phyloP scores from a whole-genome alignment of 805 yeast species.

The Ogataea pignaliae region DNA sequence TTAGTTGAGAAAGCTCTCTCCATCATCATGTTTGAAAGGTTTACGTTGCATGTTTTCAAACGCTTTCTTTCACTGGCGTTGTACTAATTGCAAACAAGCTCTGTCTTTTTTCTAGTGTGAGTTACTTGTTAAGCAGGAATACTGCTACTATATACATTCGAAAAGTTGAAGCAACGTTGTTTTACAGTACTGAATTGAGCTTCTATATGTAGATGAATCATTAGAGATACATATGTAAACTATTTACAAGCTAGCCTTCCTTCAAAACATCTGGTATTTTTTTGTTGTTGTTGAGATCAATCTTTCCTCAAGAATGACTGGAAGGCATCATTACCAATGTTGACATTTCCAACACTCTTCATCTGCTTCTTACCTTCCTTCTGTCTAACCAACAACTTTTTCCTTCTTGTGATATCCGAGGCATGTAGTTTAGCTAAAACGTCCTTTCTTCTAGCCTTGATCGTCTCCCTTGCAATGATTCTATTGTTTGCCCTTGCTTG shows the following conservation, averaged over 20 bases:
- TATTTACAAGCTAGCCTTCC: slow-evolving; percentile 8
- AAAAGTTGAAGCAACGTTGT: too few relatives aligned
- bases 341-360: slow-evolving; percentile 74
- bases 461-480: slow-evolving; percentile 86
- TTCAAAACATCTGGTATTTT: too few relatives aligned
- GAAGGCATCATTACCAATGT: slow-evolving; percentile 80
- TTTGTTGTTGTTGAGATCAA: too few relatives aligned
- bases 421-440: slow-evolving; percentile 94
- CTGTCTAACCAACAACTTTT: slow-evolving; percentile 81
- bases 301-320: slow-evolving; percentile 66
- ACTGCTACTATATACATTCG: too few relatives aligned
- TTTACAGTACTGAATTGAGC: not conserved
- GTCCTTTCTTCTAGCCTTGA: slow-evolving; percentile 89
- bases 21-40: too few relatives aligned
- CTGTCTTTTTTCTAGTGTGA: too few relatives aligned
- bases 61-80: too few relatives aligned
- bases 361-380: slow-evolving; percentile 89
- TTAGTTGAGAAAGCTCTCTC: too few relatives aligned
- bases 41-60: too few relatives aligned
- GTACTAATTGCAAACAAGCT: too few relatives aligned
- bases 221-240: not conserved
- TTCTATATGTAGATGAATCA: not conserved
- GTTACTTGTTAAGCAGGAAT: too few relatives aligned
- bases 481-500: slow-evolving; percentile 83
- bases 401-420: slow-evolving; percentile 84